A percentile compares a stretch with the other conserved stretches of the same genome.
Conservation (phyloP, 129 eudicot species). For the Glebionis coronaria region DNA sequence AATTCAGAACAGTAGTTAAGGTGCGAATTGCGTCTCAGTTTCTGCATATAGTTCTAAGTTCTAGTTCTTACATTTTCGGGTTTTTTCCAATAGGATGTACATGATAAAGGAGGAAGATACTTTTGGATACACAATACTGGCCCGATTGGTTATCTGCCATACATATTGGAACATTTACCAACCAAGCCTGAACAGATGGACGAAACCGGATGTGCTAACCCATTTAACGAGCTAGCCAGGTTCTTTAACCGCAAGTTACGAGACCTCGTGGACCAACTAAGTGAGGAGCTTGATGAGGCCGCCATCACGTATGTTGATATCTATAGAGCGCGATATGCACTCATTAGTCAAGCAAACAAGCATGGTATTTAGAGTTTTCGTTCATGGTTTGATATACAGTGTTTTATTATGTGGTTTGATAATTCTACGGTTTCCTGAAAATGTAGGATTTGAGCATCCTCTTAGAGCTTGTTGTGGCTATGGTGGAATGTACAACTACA, state of each 20-base stretch:
- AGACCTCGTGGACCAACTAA: slow-evolving; percentile 26
- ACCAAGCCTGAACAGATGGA: slow-evolving; percentile 21
- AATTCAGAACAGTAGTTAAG: slow-evolving; percentile 47
- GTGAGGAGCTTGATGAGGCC: slow-evolving; percentile 21
- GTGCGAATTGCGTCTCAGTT: slow-evolving; percentile 17
- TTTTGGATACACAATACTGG: slow-evolving; percentile 42
- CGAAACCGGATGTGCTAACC: slow-evolving; percentile 24
- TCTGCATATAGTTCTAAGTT: not conserved
- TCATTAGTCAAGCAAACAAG: slow-evolving; percentile 28
- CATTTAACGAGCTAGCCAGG: slow-evolving; percentile 24
- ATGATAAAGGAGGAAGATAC: slow-evolving; percentile 25
- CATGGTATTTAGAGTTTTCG: slow-evolving; percentile 15
- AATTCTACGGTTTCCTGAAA: not conserved
- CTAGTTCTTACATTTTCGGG: not conserved
- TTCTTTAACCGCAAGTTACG: slow-evolving; percentile 27
- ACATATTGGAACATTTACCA: slow-evolving; percentile 19
- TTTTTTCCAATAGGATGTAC: slow-evolving; percentile 11
- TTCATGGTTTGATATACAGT: not conserved
- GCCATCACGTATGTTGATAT: slow-evolving; percentile 32
- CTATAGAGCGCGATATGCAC: slow-evolving; percentile 26
- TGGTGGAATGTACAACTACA: slow-evolving; percentile 63
- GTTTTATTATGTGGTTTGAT: not conserved
- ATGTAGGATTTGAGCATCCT: slow-evolving; percentile 48
- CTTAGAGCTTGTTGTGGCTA: slow-evolving; percentile 51
- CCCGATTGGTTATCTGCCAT: slow-evolving; percentile 36